Base-by-base conservation (phyloP, 2,329 filamentous ascomycete genomes). In the Coniochaeta prunicola region DNA sequence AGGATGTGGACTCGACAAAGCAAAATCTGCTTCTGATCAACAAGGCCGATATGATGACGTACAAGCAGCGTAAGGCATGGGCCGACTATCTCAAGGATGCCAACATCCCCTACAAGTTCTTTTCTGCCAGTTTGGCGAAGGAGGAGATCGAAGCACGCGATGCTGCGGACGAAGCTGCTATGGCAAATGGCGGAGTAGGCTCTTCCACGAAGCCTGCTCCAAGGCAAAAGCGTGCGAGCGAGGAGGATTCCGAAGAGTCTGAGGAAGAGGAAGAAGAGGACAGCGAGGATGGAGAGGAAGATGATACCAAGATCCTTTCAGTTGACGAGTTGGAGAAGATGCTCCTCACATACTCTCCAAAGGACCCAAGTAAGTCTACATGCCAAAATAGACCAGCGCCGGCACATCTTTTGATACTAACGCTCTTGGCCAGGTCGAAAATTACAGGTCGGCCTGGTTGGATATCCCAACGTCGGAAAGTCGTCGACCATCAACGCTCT, bases 21-120 rank as follows among this genome's bases (percentile, higher is more conserved):
- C 84, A 92, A 71, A 99, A 97, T 71, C 70, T 99, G 69, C 73
- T 99, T 59, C 79, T 99, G 58, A 93, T 99, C 69, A 99, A 99
- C 80, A 99, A 99, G 80, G 92, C 94, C 53, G 94, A 99, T 75
- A 97, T 99, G 94, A 92, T 99, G 90, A 96, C 92, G 1, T 73
- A 86, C 54, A 85, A 85, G 67, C 96, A 99, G 76, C 81, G 94
- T 64, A 82, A 82, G 64, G 79, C 81, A 0, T 99, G 94, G 94
- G 92, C 92, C 3, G 84, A 89, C 65, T 91, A 96, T 70, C 91
- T 99, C 65, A 87, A 87, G 65, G 79, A 86, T 65, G 85, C 89
- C 28, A 85, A 87, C 30, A 96, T 99, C 69, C 85, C 90, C 58
- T 99, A 94, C 79, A 90, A 89, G 67, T 99, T 97, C 78, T 99